A percentile compares a stretch with the other conserved stretches of the same genome.
phyloP scores from a whole-genome alignment of 768 basidiomycete species.

The Trametes cinnabarina region DNA sequence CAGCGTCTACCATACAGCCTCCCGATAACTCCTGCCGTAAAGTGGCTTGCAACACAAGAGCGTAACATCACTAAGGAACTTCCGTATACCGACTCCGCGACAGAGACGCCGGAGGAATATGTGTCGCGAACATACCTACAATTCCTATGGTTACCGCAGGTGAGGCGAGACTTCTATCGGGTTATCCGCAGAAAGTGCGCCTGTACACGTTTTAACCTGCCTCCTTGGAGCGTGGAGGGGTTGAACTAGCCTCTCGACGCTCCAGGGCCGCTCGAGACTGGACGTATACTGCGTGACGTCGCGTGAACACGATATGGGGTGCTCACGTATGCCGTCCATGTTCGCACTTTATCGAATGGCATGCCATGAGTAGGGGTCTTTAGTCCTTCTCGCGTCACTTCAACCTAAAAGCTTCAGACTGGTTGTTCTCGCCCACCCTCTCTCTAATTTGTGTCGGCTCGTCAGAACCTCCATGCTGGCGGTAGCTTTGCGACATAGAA shows the following conservation, averaged over 20 bases:
- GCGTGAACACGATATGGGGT: conserved; percentile 14
- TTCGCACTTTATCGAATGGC: neutral
- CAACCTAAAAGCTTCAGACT: no score
- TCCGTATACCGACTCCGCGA: conserved; percentile 44
- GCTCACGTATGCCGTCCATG: neutral
- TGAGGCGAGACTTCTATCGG: conserved; percentile 28
- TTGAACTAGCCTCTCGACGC: neutral
- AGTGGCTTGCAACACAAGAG: conserved; percentile 62
- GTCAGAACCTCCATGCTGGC: no score
- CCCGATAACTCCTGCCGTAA: conserved; percentile 25
- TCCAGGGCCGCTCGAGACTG: conserved; percentile 9
- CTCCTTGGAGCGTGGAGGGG: conserved; percentile 5
- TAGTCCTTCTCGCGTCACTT: no score
- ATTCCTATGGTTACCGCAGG: conserved; percentile 78
- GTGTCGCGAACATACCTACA: conserved; percentile 68
- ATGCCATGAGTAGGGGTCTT: neutral
- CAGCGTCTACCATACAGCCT: conserved; percentile 11
- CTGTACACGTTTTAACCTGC: neutral
- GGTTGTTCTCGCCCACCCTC: no score
- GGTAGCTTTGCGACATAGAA: no score
- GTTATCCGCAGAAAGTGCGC: conserved; percentile 1
- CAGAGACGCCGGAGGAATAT: conserved; percentile 52
- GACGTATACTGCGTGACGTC: neutral
- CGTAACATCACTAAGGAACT: conserved; percentile 54
- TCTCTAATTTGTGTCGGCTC: no score